These are phyloP conservation scores for Dendrobium chrysotoxum DNA, from an alignment of 106 monocot genomes.

Conservation along the genomic window DNA sequence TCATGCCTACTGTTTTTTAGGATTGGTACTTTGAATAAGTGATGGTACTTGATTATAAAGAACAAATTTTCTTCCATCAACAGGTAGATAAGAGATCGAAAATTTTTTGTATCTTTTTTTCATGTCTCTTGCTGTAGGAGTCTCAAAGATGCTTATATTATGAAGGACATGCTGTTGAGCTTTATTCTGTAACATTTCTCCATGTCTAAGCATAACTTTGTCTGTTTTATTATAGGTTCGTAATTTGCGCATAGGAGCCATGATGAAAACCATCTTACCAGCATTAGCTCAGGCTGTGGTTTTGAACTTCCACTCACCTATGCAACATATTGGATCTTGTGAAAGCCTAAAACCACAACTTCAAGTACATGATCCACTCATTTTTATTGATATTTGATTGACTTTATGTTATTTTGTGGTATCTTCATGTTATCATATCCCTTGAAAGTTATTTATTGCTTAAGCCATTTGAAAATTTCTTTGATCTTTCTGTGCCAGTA, in stretches of 20 bases:
- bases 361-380: constrained; percentile 39
- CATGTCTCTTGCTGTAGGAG: not conserved
- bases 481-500: not conserved
- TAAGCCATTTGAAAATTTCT: not conserved
- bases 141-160: not conserved
- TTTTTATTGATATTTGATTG: not conserved
- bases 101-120: not conserved
- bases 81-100: not conserved
- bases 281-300: constrained; percentile 85
- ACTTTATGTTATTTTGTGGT: not conserved
- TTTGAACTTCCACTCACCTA: constrained; percentile 24
- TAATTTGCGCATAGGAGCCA: constrained; percentile 90
- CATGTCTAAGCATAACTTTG: not conserved
- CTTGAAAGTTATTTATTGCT: not conserved
- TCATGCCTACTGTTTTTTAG: not conserved
- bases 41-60: not conserved
- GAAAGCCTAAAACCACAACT: constrained; percentile 54
- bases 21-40: not conserved
- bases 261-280: constrained; percentile 94
- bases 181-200: not conserved
- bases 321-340: constrained; percentile 14
- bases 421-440: not conserved
- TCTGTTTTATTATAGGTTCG: constrained; percentile 43
- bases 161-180: not conserved
- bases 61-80: not conserved